Base-by-base conservation (phyloP, 164 flowering plant species). In the Vitis cinerea region DNA sequence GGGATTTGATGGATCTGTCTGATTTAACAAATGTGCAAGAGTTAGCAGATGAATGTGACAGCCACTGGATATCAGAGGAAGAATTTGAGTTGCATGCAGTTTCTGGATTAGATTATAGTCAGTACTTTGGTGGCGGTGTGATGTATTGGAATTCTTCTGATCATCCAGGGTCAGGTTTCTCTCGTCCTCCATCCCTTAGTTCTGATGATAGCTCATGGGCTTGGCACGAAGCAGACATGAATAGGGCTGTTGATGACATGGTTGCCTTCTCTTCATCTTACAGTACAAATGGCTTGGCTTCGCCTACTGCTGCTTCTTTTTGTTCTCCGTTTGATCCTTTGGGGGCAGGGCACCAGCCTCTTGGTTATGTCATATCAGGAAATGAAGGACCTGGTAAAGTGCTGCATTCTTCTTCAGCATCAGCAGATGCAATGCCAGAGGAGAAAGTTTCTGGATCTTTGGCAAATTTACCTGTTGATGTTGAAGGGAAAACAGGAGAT, bases 181-280 rank as follows among this genome's bases (percentile, higher is more conserved):
- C 99, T 63, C 91, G 98, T 10, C 92, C 99, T 69, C 98, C 99
- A 53, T 94, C 98, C 61, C 88, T 90, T 77, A 92, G 98, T 75
- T 94, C 98, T 65, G 99, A 94, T 79, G 99, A 94, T 77, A 91
- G 97, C 80, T 89, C 90, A 30, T 94, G 97, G 99, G 93, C 97
- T 67, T 90, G 94, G 95, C 91, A 81, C 77, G 99, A 94, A 85
- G 95, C 97, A 51, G 99, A 94, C 64, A 81, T 94, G 81, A 88
- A 78, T 70, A 87, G 91, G 77, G 73, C 91, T 63, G 91, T 94
- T 75, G 99, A 94, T 82, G 99, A 94, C 66, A 92, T 94, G 94
- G 97, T 94, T 84, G 97, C 96, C 9, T 87, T 90, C 74, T 83
- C 98, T 23, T 85, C 97, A 16, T 85, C 97, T 44, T 94, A 91